Evolutionary conservation across 495 filamentous ascomycete species (phyloP), one percentile per base, ranked within the genome.

Genomic region (Talaromyces stipitatus): DNA sequence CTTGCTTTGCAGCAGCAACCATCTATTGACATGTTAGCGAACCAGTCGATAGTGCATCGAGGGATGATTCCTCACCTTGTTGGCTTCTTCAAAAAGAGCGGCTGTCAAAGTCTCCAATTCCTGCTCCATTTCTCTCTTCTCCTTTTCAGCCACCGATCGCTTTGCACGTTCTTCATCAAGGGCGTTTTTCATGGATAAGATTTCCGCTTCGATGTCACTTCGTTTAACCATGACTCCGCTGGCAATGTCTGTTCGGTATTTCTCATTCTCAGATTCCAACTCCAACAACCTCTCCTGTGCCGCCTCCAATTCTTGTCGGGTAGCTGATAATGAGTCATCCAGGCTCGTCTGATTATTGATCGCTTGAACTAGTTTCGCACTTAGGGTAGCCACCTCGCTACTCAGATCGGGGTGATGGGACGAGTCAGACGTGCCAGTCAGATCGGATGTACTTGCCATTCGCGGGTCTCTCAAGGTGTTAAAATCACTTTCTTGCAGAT

Each of bases 271-370:
- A 8, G 73, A 71, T 69, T 96, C 88, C 32, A 96, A 71, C 48
- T 85, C 74, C 54, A 74, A 78, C 46, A 96, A 75, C 68, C 78
- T 82, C 50, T 84, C 81, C 57, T 79, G 80, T 4, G 91, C 82
- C n/a, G 79, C 65, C 51, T 95, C 91, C 52, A 98, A 66, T 64
- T 96, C 90, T 66, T 92, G 85, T 16, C 89, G 82, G 23, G 92
- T 89, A 23, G 79, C 85, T 52, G 88, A 85, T 47, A 98, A 78
- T 28, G 82, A 88, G 65, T 98, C 94, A 64, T 98, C 94, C 26
- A 98, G 77, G 27, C 78, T 88, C 4, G 94, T 97, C 74, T 97
- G 95, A 65, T 94, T 89, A 66, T 98, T 98, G 70, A 98, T 97
- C 53, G 94, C 92, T 63, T 91, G 91, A 57, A 98, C 91, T 53